These are phyloP conservation scores for Kalmusia sp. DNA, from an alignment of 2,329 filamentous ascomycete species.

Conservation along the genomic window DNA sequence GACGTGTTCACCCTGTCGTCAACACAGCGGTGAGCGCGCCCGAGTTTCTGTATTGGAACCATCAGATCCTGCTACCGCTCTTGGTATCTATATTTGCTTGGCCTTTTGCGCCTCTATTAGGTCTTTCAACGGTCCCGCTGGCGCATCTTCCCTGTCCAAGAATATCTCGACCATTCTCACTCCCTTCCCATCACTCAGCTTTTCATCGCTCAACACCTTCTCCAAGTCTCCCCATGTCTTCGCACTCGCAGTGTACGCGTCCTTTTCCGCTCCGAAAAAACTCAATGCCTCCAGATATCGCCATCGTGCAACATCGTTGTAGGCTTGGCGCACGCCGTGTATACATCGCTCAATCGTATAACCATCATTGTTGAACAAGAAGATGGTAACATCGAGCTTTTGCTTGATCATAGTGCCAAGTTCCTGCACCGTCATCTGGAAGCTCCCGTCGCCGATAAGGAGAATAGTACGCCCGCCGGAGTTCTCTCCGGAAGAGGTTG, in stretches of 20 bases:
- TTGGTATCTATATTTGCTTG: neutral
- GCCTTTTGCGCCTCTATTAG: constrained; percentile 2
- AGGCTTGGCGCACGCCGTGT: constrained; percentile 34
- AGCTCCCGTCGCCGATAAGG: constrained; percentile 48
- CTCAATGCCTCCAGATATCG: constrained; percentile 22
- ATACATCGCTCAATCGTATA: constrained; percentile 52
- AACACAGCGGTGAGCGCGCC: too few species aligned
- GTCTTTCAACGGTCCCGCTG: constrained; percentile 14
- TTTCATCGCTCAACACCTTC: constrained; percentile 44
- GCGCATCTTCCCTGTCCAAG: constrained; percentile 37
- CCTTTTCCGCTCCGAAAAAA: constrained; percentile 26
- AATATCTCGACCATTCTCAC: constrained; percentile 53
- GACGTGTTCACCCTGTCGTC: neutral
- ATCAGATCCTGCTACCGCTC: too few species aligned
- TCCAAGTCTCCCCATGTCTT: constrained; percentile 57
- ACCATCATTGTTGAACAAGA: constrained; percentile 48
- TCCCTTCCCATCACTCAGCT: constrained; percentile 47
- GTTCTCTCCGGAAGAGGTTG: constrained; percentile 57
- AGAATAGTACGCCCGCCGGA: constrained; percentile 38
- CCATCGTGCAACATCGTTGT: constrained; percentile 32
- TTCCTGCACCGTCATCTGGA: constrained; percentile 52
- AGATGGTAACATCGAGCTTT: constrained; percentile 39
- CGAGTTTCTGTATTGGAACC: neutral
- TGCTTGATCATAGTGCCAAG: constrained; percentile 46
- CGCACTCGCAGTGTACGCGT: constrained; percentile 32